Base-by-base conservation (phyloP, 306 rosid genomes). In the Begonia loranthoides region DNA sequence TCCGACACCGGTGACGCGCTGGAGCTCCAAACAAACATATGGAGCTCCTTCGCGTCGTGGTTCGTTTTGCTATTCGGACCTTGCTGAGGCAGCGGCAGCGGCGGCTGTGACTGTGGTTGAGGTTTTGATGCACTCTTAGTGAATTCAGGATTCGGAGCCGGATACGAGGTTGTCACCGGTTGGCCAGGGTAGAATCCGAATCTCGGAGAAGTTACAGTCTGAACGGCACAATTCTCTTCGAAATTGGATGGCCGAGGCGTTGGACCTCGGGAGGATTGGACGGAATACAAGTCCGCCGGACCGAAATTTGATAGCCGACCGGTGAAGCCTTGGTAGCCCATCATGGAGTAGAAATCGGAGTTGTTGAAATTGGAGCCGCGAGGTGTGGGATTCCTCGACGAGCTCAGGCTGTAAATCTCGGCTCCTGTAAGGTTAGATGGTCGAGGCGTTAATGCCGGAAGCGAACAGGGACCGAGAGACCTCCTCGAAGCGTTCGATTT, bases 391-490 rank as follows among this genome's bases (percentile, higher is more conserved):
- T 89, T 89, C 45, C 97, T 56, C 1, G 97, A 89, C 0, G 96
- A 86, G 51, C 94, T 86, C 47, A 92, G 52, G 64, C 96, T 86
- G 68, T 86, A 92, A 74, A 92, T 92, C 79, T 92, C 99, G 0
- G 99, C 99, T 0, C 99, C 88, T 55, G 94, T 92, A 51, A 92
- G 94, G 46, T 92, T 92, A 1, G 99, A 92, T 0, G 96, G 99
- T 36, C 99, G 69, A 0, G 99, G 99, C 3, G 96, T 83, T 82
- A 92, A 46, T 60, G 52, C 76, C 33, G 68, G 50, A 41, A 64
- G 63, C 0, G 70, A 62, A 40, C 59, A 52, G 12, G 59, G 68
- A 39, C 78, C 72, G 1, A 87, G 70, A 7, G 93, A 86, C 15
- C 96, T 52, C 13, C 94, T 50, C 1, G 93, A 86, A 1, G 88